Percentiles rank a stretch among this genome's conserved stretches.
These are phyloP conservation scores for Neonothopanus nambi DNA, from an alignment of 1,284 basidiomycete genomes.

Conservation along the genomic window DNA sequence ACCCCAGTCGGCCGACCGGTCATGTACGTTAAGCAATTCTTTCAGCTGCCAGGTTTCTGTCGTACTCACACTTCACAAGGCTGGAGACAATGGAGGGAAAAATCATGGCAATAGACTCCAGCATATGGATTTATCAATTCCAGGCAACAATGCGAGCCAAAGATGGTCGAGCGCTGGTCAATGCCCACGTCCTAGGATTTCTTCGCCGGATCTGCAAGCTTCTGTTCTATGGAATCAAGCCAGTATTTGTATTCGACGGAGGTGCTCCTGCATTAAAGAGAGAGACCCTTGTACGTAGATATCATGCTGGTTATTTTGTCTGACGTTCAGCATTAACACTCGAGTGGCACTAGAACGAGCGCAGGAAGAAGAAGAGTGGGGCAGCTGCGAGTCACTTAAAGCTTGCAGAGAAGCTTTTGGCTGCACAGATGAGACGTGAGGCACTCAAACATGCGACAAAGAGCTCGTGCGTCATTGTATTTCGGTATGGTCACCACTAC, in stretches of 20 bases:
- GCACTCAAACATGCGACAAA: conserved; percentile 76
- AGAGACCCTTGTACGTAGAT: conserved; percentile 73
- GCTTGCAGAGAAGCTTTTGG: conserved; percentile 88
- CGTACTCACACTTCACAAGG: conserved; percentile 39
- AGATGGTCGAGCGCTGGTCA: conserved; percentile 87
- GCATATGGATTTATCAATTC: conserved; percentile 99
- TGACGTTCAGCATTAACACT: background rate
- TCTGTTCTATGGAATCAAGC: conserved; percentile 94
- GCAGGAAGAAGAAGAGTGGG: conserved; percentile 86
- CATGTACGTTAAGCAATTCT: conserved; percentile 47
- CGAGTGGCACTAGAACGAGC: conserved; percentile 58
- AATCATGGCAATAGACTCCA: conserved; percentile 94
- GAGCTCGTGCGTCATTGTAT: conserved; percentile 32
- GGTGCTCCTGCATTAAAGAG: conserved; percentile 89
- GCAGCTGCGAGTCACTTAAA: conserved; percentile 82
- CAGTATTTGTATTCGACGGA: conserved; percentile 97
- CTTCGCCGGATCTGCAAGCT: conserved; percentile 92
- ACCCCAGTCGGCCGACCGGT: conserved; percentile 88
- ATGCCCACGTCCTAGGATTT: conserved; percentile 96
- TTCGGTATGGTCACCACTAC: background rate
- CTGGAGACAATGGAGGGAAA: conserved; percentile 92
- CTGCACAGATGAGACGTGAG: conserved; percentile 90
- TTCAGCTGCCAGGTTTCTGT: background rate
- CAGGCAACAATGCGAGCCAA: conserved; percentile 99
- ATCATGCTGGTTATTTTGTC: background rate